These are phyloP conservation scores for Cucurbitaria berberidis DNA, from an alignment of 2,329 filamentous ascomycete genomes.

Conservation along the genomic window DNA sequence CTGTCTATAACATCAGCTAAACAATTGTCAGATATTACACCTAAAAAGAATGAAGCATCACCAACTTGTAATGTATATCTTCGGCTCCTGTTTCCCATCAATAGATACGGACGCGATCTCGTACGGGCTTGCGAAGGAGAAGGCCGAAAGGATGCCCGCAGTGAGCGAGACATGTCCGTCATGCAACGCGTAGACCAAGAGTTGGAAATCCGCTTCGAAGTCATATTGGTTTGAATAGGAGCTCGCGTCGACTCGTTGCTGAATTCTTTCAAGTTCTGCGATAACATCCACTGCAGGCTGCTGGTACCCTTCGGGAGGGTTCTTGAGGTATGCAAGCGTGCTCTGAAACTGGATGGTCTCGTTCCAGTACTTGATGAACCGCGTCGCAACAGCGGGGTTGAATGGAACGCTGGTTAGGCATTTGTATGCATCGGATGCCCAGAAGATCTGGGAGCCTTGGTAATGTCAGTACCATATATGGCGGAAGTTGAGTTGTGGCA, in stretches of 20 bases:
- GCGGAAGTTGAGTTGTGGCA: not conserved
- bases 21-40: not conserved
- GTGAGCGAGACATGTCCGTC: constrained; percentile 41
- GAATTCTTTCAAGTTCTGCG: constrained; percentile 34
- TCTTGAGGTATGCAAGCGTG: constrained; percentile 51
- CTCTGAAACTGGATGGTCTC: constrained; percentile 56
- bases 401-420: constrained; percentile 57
- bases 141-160: constrained; percentile 35
- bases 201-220: constrained; percentile 47
- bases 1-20: constrained; percentile 28
- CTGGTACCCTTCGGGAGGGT: constrained; percentile 51
- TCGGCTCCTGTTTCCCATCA: constrained; percentile 35
- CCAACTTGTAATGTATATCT: constrained; percentile 39
- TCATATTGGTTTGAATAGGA: constrained; percentile 48
- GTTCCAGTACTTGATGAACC: constrained; percentile 55
- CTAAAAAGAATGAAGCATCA: not conserved
- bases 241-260: constrained; percentile 25
- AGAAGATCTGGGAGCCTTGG: not conserved
- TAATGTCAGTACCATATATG: not conserved
- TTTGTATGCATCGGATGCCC: constrained; percentile 12
- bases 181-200: constrained; percentile 36
- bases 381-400: constrained; percentile 50
- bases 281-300: constrained; percentile 49
- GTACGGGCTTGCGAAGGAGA: constrained; percentile 32
- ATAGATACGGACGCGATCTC: constrained; percentile 30